Evolutionary conservation across 805 yeast genomes (phyloP), one percentile per base, ranked within the genome.

Genomic region (Candida suzukii): DNA sequence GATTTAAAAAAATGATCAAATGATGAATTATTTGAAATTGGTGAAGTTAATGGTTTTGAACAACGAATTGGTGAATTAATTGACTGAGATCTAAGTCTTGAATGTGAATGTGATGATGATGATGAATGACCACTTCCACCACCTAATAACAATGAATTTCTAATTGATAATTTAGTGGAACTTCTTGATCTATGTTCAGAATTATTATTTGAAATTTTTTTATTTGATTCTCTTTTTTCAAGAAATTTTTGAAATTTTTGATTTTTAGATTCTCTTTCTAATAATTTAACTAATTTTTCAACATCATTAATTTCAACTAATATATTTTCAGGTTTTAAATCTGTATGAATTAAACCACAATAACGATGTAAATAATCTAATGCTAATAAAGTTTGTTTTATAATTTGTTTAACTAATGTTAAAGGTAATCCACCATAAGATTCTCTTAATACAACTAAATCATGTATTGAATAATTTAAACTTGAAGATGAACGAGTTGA

Each of bases 311-410:
- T 72, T 47, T 74, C 78, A 33, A 76, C 67, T 34, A 75, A 57
- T 3, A 78, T 73, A 60, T 84, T 84, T 53, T 83, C 90, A 2
- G 90, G 88, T 58, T 83, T 83, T 39, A 83, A 67, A 56, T 83
- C 90, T 12, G 90, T 76, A 59, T 83, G 91, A 32, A 81, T 79
- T 11, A 80, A 65, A 2, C 84, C 84, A 57, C 86, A 79, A 50
- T 63, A 69, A 33, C 74, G 48, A 56, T 80, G 86, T 47, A 79
- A 60, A 51, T 72, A 77, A 55, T 78, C 81, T 44, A 79, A 54
- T 1, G 80, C 78, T 32, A 71, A 46, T 29, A 78, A 61, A 31
- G 78, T 52, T 54, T 80, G 85, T 46, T 68, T 74, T 10, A 78
- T 63, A 28, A 80, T 76, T 49, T 70, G 78, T 54, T 75, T 74